phyloP scores from a whole-genome alignment of 306 rosid genomes.

The Sindora glabra region DNA sequence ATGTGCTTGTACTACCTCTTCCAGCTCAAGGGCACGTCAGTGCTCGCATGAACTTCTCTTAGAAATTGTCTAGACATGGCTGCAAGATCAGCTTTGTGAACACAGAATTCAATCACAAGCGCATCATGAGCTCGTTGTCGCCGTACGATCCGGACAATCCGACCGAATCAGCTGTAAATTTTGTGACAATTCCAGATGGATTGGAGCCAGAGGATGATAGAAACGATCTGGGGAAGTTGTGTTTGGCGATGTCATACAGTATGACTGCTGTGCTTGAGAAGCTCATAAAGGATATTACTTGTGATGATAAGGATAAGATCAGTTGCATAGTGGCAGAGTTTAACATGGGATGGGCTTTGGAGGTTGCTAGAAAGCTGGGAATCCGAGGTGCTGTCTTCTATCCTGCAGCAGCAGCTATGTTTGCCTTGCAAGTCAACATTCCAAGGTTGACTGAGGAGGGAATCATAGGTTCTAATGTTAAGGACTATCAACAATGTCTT shows the following conservation, averaged over 20 bases:
- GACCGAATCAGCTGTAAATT: background rate
- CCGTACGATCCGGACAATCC: background rate
- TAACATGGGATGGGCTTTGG: slow-evolving; percentile 1
- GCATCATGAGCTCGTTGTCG: slow-evolving; percentile 11
- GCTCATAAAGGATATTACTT: slow-evolving; percentile 12
- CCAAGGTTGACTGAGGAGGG: no score
- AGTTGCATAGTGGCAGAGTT: background rate
- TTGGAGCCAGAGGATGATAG: slow-evolving; percentile 26
- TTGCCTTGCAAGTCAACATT: background rate
- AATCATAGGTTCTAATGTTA: no score
- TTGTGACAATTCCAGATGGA: slow-evolving; percentile 31
- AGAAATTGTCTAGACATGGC: slow-evolving; percentile 17
- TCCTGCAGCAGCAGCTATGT: background rate
- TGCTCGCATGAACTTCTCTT: slow-evolving; percentile 23
- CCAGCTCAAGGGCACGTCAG: slow-evolving; percentile 34
- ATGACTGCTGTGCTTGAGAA: slow-evolving; percentile 34
- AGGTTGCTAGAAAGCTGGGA: slow-evolving; percentile 8
- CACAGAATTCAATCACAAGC: slow-evolving; percentile 21
- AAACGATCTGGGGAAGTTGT: background rate
- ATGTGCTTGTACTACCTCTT: slow-evolving; percentile 10
- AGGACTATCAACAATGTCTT: background rate
- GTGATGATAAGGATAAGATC: no score
- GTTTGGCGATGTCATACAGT: background rate
- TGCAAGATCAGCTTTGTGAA: slow-evolving; percentile 30
- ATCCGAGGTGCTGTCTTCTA: slow-evolving; percentile 16